phyloP scores from a whole-genome alignment of 2,329 filamentous ascomycete species.

The Stemphylium lycopersici region DNA sequence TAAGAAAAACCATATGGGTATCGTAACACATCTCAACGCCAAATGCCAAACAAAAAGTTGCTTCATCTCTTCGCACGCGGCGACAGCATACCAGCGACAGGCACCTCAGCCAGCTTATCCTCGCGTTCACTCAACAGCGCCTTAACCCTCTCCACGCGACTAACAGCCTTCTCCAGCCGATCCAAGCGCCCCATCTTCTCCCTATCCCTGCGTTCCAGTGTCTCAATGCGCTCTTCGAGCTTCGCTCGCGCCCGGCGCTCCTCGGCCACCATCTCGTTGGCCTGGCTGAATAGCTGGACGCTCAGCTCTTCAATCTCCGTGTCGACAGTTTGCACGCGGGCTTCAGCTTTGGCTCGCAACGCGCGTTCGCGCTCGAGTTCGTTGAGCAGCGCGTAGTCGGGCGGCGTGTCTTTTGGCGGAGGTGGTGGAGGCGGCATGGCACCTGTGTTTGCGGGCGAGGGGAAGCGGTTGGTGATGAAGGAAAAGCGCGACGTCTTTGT shows the following conservation, averaged over 20 bases:
- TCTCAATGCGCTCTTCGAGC: conserved; percentile 72
- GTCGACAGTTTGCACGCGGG: conserved; percentile 68
- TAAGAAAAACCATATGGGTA: conserved; percentile 12
- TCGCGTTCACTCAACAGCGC: conserved; percentile 57
- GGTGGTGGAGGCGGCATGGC: conserved; percentile 41
- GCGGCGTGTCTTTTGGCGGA: conserved; percentile 18
- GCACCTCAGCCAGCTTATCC: background rate
- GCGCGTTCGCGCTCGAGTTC: conserved; percentile 70
- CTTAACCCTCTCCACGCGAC: conserved; percentile 73
- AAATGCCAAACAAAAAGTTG: background rate
- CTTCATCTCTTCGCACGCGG: conserved; percentile 6
- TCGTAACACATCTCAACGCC: conserved; percentile 7
- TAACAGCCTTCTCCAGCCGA: conserved; percentile 72
- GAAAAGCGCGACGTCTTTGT: conserved; percentile 51
- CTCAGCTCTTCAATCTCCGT: conserved; percentile 80
- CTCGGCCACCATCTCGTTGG: conserved; percentile 84
- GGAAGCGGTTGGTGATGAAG: conserved; percentile 51
- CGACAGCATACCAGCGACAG: background rate
- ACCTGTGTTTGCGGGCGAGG: conserved; percentile 37
- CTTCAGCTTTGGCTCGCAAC: conserved; percentile 72
- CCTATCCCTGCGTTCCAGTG: conserved; percentile 71
- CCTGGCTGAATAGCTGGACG: conserved; percentile 77
- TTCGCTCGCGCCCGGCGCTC: conserved; percentile 74
- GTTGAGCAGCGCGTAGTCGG: conserved; percentile 61
- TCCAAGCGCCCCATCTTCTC: conserved; percentile 74